Evolutionary conservation across 2,329 filamentous ascomycete species (phyloP).

Genomic region (Talaromyces sp.): DNA sequence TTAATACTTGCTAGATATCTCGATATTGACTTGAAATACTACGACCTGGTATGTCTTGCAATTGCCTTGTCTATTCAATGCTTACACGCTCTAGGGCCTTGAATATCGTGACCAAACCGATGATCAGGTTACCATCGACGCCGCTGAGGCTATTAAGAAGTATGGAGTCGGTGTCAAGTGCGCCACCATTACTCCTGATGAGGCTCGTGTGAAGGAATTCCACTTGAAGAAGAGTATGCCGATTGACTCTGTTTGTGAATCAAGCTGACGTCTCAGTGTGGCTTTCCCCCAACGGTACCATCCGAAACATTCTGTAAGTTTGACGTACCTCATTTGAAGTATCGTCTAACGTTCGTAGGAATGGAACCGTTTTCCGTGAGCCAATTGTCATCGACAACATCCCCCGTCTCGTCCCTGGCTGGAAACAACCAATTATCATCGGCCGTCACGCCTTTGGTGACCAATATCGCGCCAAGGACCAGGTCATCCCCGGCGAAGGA

Average conservation of each 20-base stretch:
- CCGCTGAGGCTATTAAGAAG: constrained; percentile 97
- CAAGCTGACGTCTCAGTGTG: constrained; percentile 63
- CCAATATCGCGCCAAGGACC: constrained; percentile 96
- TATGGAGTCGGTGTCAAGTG: constrained; percentile 99
- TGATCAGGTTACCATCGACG: constrained; percentile 92
- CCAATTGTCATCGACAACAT: constrained; percentile 94
- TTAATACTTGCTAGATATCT: constrained; percentile 59
- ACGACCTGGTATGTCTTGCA: constrained; percentile 61
- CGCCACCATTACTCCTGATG: constrained; percentile 97
- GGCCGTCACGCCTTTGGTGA: constrained; percentile 97
- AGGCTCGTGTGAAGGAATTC: constrained; percentile 94
- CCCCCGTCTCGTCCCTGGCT: constrained; percentile 89
- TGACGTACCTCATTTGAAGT: background rate
- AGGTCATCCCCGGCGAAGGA: constrained; percentile 75
- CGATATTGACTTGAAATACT: constrained; percentile 97
- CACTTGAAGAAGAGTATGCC: constrained; percentile 94
- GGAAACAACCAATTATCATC: constrained; percentile 99
- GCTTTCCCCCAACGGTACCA: constrained; percentile 93
- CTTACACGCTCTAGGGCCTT: constrained; percentile 56
- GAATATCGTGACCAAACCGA: constrained; percentile 94
- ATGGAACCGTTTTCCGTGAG: constrained; percentile 97
- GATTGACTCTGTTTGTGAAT: background rate
- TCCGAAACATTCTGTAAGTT: constrained; percentile 59
- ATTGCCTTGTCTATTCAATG: background rate
- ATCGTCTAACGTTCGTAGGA: constrained; percentile 39